A percentile compares a stretch with the other conserved stretches of the same genome.
These are phyloP conservation scores for Puccinia novopanici DNA, from an alignment of 1,284 basidiomycete genomes.

Conservation along the genomic window DNA sequence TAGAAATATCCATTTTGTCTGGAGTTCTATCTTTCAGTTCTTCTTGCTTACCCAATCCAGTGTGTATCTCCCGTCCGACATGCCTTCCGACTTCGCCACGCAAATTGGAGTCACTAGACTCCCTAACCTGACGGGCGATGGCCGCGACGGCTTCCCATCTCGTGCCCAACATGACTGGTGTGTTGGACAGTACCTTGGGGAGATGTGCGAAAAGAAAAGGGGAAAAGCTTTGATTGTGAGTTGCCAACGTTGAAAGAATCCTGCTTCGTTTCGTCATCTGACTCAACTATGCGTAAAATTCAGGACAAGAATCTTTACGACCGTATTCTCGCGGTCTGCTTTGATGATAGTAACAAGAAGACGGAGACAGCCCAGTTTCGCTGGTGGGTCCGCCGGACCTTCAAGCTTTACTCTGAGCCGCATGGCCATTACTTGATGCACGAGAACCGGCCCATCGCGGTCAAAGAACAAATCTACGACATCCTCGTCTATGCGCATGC, in stretches of 20 bases:
- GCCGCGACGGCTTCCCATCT: constrained; percentile 49
- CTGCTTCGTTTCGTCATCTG: neutral
- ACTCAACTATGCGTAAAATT: neutral
- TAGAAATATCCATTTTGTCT: neutral
- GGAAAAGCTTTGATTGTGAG: constrained; percentile 51
- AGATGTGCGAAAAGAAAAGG: constrained; percentile 51
- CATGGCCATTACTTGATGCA: constrained; percentile 65
- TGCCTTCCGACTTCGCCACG: constrained; percentile 35
- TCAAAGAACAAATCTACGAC: constrained; percentile 74
- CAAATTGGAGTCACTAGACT: constrained; percentile 43
- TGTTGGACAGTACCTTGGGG: constrained; percentile 41
- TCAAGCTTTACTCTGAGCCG: constrained; percentile 46
- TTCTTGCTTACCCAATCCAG: constrained; percentile 32
- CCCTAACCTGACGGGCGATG: constrained; percentile 48
- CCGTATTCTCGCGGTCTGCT: constrained; percentile 46
- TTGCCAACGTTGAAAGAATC: neutral
- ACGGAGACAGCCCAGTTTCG: constrained; percentile 69
- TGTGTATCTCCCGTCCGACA: neutral
- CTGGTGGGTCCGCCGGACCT: constrained; percentile 67
- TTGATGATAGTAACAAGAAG: constrained; percentile 58
- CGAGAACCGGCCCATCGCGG: constrained; percentile 70
- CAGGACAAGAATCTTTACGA: constrained; percentile 50
- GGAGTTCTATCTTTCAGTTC: neutral
- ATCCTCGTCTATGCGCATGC: constrained; percentile 72
- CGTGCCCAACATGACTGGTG: constrained; percentile 50